Conservation (phyloP, 345 rosid species). For the Pugionium dolabratum region DNA sequence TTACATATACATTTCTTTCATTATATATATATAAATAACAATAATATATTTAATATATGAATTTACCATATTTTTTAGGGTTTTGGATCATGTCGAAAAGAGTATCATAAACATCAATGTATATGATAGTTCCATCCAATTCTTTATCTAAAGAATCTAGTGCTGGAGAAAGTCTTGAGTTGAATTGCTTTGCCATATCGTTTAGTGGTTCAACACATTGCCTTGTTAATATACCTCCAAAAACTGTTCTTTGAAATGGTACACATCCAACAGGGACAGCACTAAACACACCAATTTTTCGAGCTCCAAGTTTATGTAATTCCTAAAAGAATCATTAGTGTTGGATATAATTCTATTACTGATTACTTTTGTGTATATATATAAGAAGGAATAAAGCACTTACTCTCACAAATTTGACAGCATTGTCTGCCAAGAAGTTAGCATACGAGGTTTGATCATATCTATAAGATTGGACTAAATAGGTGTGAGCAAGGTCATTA, state of each 20-base stretch:
- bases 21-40: too few species aligned
- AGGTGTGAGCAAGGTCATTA: slow-evolving; percentile 59
- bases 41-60: not conserved
- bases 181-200: slow-evolving; percentile 20
- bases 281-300: slow-evolving; percentile 22
- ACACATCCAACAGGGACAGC: slow-evolving; percentile 24
- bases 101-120: slow-evolving; percentile 37
- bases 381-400: not conserved
- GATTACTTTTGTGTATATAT: not conserved
- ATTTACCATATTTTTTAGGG: slow-evolving; percentile 42
- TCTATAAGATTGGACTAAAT: slow-evolving; percentile 33
- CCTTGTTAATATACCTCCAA: slow-evolving; percentile 8
- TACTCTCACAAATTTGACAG: slow-evolving; percentile 49
- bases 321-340: slow-evolving; percentile 15
- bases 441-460: slow-evolving; percentile 46
- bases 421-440: slow-evolving; percentile 40
- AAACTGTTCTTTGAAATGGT: slow-evolving; percentile 24
- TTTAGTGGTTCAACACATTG: not conserved
- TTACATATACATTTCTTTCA: too few species aligned
- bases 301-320: slow-evolving; percentile 31
- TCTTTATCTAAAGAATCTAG: slow-evolving; percentile 5
- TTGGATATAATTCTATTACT: not conserved
- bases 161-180: slow-evolving; percentile 14
- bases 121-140: slow-evolving; percentile 4
- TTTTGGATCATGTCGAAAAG: slow-evolving; percentile 44